Percentiles rank a stretch among this genome's conserved stretches.
Evolutionary conservation across 257 asterid species (phyloP).

Genomic region (Salvia rosmarinus): DNA sequence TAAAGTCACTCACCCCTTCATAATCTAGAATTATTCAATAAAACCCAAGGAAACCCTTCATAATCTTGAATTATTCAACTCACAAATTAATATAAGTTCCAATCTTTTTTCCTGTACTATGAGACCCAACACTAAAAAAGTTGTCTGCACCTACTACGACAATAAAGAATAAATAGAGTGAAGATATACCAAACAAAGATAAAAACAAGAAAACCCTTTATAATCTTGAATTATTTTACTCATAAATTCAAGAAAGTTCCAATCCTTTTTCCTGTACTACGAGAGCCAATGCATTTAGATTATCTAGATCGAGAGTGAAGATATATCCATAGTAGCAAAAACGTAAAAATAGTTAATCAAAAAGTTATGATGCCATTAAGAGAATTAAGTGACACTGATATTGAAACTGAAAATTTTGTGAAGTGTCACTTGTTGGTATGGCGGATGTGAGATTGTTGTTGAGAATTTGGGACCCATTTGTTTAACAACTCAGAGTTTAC

Average conservation of each 20-base stretch:
- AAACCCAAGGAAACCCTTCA: neutral
- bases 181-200: neutral
- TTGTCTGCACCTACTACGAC: neutral
- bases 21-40: slow-evolving; percentile 5
- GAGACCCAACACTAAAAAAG: neutral
- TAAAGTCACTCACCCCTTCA: neutral
- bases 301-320: neutral
- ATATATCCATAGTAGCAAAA: neutral
- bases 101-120: neutral
- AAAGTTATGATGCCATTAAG: neutral
- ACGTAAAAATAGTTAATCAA: neutral
- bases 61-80: slow-evolving; percentile 7
- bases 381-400: neutral
- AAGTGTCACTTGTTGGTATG: slow-evolving; percentile 5
- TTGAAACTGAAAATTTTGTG: neutral
- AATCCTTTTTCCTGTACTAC: neutral
- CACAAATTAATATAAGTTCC: neutral
- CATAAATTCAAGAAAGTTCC: neutral
- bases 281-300: neutral
- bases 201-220: neutral
- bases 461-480: too few relatives aligned
- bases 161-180: neutral
- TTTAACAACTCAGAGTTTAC: too few relatives aligned
- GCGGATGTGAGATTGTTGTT: slow-evolving; percentile 23
- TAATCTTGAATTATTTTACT: slow-evolving; percentile 5